Evolutionary conservation across 495 filamentous ascomycete species (phyloP).

Genomic region (Annulohypoxylon nitens): DNA sequence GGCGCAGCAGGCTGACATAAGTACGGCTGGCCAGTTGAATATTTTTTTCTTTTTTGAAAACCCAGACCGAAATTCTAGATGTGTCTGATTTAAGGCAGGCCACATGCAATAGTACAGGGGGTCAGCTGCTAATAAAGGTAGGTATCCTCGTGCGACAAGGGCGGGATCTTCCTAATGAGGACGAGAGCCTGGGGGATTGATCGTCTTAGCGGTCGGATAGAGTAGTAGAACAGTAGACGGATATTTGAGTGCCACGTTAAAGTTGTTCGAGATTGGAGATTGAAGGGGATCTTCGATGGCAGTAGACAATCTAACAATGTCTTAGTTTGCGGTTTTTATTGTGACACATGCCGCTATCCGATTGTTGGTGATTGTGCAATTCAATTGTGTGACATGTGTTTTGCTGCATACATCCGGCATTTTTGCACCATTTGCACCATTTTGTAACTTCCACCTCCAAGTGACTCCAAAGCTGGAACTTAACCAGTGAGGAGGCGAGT

Average conservation of each 20-base stretch:
- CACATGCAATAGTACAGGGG: constrained; percentile 39
- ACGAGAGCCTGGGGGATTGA: constrained; percentile 1
- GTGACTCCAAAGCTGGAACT: constrained; percentile 26
- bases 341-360: constrained; percentile 37
- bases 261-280: constrained; percentile 23
- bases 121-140: constrained; percentile 43
- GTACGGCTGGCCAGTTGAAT: constrained; percentile 15
- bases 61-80: constrained; percentile 43
- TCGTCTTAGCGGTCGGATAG: background rate
- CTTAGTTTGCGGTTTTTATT: constrained; percentile 14
- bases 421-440: constrained; percentile 12
- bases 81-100: constrained; percentile 20
- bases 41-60: constrained; percentile 1
- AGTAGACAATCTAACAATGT: constrained; percentile 7
- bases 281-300: constrained; percentile 1
- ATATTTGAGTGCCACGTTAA: constrained; percentile 15
- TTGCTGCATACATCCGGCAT: constrained; percentile 41
- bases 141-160: constrained; percentile 27
- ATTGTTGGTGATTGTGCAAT: constrained; percentile 10
- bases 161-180: background rate
- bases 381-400: constrained; percentile 38
- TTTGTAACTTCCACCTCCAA: constrained; percentile 14
- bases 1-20: constrained; percentile 28
- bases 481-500: constrained; percentile 15
- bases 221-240: background rate